phyloP scores from a whole-genome alignment of 2,329 filamentous ascomycete species.

The Lasiodiplodia gonubiensis region DNA sequence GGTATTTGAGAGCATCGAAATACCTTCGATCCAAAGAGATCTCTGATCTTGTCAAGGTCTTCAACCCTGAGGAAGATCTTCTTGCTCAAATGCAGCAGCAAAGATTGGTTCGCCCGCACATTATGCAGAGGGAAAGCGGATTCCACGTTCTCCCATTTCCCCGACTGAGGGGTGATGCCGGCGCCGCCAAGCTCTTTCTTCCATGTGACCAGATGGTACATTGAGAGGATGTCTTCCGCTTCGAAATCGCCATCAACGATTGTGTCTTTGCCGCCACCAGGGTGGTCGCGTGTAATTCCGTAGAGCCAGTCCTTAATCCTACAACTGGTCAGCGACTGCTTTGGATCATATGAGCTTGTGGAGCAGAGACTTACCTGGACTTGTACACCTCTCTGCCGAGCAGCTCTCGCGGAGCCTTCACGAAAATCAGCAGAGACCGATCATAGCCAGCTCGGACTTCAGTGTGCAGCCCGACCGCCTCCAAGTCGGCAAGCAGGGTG shows the following conservation, averaged over 20 bases:
- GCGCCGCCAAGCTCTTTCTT: constrained; percentile 77
- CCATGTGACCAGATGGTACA: constrained; percentile 79
- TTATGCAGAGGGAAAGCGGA: constrained; percentile 82
- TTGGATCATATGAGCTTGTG: not conserved
- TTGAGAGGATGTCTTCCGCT: constrained; percentile 76
- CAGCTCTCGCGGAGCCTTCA: constrained; percentile 39
- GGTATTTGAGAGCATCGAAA: not conserved
- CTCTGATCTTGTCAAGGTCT: constrained; percentile 75
- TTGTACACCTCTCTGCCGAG: constrained; percentile 42
- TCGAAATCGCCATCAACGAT: constrained; percentile 70
- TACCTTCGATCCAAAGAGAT: constrained; percentile 76
- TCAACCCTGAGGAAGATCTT: constrained; percentile 70
- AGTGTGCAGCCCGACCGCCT: constrained; percentile 39
- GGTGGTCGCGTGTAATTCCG: constrained; percentile 70
- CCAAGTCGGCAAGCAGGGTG: constrained; percentile 36
- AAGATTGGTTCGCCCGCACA: constrained; percentile 72
- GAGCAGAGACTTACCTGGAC: constrained; percentile 34
- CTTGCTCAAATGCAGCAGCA: constrained; percentile 76
- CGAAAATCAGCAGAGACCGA: constrained; percentile 39
- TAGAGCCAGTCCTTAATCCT: constrained; percentile 87
- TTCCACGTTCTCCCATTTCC: constrained; percentile 74
- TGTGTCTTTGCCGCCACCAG: constrained; percentile 50
- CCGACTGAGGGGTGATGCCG: constrained; percentile 71
- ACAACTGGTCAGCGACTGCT: not conserved
- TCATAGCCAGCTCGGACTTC: constrained; percentile 42